Evolutionary conservation across 441 rosid genomes (phyloP), one percentile per base, ranked within the genome.

Genomic region (Dalechampia spathulata): DNA sequence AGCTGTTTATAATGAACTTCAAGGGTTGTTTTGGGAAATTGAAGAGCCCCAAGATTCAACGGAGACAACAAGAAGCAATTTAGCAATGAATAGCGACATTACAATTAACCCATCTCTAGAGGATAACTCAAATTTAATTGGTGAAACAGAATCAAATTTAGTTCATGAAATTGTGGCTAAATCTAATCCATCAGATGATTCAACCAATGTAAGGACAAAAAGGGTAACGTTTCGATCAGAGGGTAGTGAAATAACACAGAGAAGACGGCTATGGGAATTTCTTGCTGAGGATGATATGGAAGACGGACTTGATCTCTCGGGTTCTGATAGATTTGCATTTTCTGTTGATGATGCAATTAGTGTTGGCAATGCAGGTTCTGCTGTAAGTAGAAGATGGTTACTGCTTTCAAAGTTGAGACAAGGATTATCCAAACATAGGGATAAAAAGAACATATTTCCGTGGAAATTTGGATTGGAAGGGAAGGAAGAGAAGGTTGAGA

Each of bases 231-330:
- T 85, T 72, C 74, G 81, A 57, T 57, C 66, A 1, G 90, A 78
- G 51, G 86, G 78, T 55, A 74, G 64, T 69, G 26, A 26, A 8
- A 47, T 43, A 54, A 40, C 57, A 14, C 69, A 41, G 27, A 81
- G 81, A 75, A 73, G 75, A 76, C 61, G 81, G 72, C 63, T 92
- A 13, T 86, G 96, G 91, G 96, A 92, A 74, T 80, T 79, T 62
- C 81, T 92, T 45, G 91, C 87, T 0, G 90, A 91, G 73, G 91
- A 79, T 22, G 84, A 85, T 56, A 68, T 73, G 1, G 91, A 88
- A 60, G 98, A 92, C 36, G 96, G 95, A 27, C 78, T 88, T 61
- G 98, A 92, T 79, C 94, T 92, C 55, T 86, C 98, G 1, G 98
- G 98, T 46, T 83, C 98, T 2, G 94, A 80, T 45, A 77, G 96